Base-by-base conservation (phyloP, 345 rosid species). In the Microthlaspi erraticum region DNA sequence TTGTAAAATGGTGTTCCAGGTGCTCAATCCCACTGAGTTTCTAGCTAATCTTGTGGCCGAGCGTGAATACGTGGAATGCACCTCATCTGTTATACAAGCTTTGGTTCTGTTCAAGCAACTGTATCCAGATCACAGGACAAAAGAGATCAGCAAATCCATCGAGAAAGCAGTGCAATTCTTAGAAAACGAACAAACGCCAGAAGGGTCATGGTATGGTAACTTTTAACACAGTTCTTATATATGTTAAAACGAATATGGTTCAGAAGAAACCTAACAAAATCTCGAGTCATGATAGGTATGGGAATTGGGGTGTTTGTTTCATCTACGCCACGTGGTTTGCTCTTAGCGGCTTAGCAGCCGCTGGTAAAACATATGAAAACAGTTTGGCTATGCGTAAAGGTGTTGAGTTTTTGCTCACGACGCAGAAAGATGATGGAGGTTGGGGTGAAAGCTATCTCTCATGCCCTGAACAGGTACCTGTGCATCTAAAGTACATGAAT, bases 371-470 rank as follows among this genome's bases (percentile, higher is more conserved):
- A 3, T 84, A 80, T 42, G 7, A 62, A 36, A 77, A 41, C 5
- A 68, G 80, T 9, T 33, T 11, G 11, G 78, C 83, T 2, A 50
- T 81, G 42, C 85, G 80, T 1, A 77, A 64, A 42, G 84, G 81
- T 26, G 84, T 80, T 11, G 63, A 84, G 6, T 84, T 84, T 16
- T 72, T 84, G 17, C 78, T 85, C 4, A 23, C 2, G 49, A 11
- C 43, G 29, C 89, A 87, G 58, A 80, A 48, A 62, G 84, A 66
- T 8, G 75, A 83, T 65, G 91, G 91, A 46, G 88, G 88, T 5
- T 86, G 87, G 88, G 87, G 85, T 13, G 91, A 84, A 72, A 84
- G 84, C 80, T 79, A 73, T 42, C 75, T 74, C 44, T 85, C 90
- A 57, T 87, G 90, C 62, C 85, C 84, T n/a, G 68, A 79, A 2